phyloP scores from a whole-genome alignment of 257 asterid genomes.

The Nicotiana obtusifolia region DNA sequence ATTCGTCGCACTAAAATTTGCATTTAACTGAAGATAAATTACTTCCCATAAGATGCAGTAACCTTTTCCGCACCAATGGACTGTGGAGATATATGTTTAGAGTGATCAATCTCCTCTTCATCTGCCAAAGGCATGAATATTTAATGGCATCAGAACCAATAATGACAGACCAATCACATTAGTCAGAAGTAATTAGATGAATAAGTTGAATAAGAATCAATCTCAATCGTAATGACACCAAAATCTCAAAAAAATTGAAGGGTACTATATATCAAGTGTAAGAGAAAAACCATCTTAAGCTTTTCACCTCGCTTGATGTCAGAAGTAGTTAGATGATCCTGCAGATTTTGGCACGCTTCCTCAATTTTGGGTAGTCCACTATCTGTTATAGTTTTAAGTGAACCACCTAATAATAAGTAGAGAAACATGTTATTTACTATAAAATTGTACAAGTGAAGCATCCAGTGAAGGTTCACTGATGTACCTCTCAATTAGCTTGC shows the following conservation, averaged over 20 bases:
- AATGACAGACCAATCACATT: not conserved
- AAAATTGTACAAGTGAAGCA: no score
- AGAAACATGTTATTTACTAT: no score
- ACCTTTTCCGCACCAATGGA: not conserved
- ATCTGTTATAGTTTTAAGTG: no score
- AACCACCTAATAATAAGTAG: no score
- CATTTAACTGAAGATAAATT: not conserved
- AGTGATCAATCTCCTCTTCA: not conserved
- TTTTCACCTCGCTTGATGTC: slow-evolving; percentile 12
- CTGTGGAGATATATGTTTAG: not conserved
- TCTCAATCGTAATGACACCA: not conserved
- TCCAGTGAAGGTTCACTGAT: no score
- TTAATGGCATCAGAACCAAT: not conserved
- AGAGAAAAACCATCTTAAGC: not conserved
- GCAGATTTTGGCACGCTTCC: slow-evolving; percentile 14
- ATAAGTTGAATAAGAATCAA: no score
- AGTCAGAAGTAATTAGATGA: not conserved
- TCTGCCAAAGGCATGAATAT: not conserved
- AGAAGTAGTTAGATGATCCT: slow-evolving; percentile 1
- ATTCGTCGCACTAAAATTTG: not conserved
- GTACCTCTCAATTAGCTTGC: no score
- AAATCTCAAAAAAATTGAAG: not conserved
- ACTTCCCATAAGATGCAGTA: not conserved
- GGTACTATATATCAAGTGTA: not conserved
- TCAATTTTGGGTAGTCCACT: not conserved